phyloP scores from a whole-genome alignment of 2,329 filamentous ascomycete species.

The Penicillium sp. region DNA sequence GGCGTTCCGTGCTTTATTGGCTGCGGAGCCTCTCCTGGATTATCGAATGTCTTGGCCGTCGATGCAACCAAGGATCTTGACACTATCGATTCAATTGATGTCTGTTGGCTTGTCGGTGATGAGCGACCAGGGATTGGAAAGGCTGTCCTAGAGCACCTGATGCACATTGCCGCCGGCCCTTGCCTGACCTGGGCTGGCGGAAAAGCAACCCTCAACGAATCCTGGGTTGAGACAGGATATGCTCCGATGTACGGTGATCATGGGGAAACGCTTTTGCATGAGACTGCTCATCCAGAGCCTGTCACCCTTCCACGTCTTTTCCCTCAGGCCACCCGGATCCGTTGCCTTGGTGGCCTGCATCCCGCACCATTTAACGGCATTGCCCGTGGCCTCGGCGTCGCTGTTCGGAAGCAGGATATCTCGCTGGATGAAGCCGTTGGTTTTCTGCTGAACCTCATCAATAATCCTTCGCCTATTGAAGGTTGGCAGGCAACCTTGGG shows the following conservation, averaged over 20 bases:
- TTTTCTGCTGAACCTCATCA: not conserved
- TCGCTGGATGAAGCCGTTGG: conserved; percentile 1
- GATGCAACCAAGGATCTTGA: too few relatives aligned
- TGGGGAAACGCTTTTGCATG: not conserved
- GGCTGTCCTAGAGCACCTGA: not conserved
- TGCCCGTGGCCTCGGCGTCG: not conserved
- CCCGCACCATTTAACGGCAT: conserved; percentile 1
- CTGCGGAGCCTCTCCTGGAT: too few relatives aligned
- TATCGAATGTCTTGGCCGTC: too few relatives aligned
- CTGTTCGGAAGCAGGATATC: conserved; percentile 2
- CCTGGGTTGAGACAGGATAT: not conserved
- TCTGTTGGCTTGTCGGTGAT: too few relatives aligned
- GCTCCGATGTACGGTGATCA: not conserved
- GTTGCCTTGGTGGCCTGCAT: not conserved
- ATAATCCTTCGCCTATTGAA: not conserved
- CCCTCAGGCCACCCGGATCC: not conserved
- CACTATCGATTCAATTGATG: too few relatives aligned
- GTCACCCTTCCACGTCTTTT: not conserved
- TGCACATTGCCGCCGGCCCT: not conserved
- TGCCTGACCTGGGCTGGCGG: not conserved
- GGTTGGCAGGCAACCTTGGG: not conserved
- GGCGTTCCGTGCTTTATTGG: too few relatives aligned
- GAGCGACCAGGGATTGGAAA: not conserved
- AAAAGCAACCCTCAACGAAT: not conserved
- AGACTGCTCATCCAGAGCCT: not conserved